Evolutionary conservation across 2,329 filamentous ascomycete species (phyloP), one percentile per base, ranked within the genome.

Genomic region (Cladosporium oxysporum): DNA sequence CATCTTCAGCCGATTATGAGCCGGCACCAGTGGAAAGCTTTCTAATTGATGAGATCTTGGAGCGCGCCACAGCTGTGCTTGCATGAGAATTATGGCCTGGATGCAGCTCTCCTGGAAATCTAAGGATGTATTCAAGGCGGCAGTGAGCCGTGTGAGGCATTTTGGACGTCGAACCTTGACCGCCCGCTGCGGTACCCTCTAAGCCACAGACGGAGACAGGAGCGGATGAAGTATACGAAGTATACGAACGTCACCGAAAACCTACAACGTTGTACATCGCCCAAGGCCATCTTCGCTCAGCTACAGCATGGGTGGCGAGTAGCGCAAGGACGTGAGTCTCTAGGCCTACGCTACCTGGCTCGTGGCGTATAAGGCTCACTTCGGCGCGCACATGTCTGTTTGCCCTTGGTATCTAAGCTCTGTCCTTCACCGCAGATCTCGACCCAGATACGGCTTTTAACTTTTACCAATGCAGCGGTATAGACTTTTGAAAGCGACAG

Each of bases 361-460:
- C 52, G 52, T 55, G 52, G 52, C 52, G 52, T 33, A 31, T 33
- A 55, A 55, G 52, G 52, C 28, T 31, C 29, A n/a, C 28, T 55
- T 21, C 52, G 52, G 52, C 52, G n/a, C 52, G 31, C 52, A 31
- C 52, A 31, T 55, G 18, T 55, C 28, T 8, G 31, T 55, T 31
- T 55, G 28, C 31, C 16, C 50, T 31, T 29, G 50, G 29, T 47
- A 29, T 59, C 41, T 33, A 49, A 33, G 58, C 47, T 58, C 37
- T 26, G 58, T 16, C 58, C 44, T 61, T 50, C 41, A 61, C 26
- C 41, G 58, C 58, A 61, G 58, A 61, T 61, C 58, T 61, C 18
- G 28, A 33, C 58, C 58, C 58, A 49, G 29, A 61, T 33, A 21
- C 41, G 41, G n/a, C 16, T 26, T 61, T 61, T 7, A 31, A 47